These are phyloP conservation scores for Starmerella khaoyaiensis DNA, from an alignment of 805 yeast species.

Conservation along the genomic window DNA sequence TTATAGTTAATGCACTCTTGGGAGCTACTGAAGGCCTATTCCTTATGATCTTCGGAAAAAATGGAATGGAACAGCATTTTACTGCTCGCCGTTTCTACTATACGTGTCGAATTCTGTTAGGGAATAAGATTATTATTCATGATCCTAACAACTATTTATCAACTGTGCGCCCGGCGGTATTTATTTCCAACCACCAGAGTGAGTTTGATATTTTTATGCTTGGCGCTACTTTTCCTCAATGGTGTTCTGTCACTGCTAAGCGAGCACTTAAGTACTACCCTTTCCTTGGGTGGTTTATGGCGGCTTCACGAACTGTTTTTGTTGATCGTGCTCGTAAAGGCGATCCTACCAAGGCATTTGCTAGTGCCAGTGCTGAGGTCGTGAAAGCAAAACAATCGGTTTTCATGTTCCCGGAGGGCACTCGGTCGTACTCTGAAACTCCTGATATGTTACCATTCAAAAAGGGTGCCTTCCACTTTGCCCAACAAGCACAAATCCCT, in stretches of 20 bases:
- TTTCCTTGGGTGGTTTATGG: constrained; percentile 94
- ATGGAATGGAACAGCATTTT: constrained; percentile 72
- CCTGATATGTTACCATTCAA: constrained; percentile 76
- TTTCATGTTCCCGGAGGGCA: constrained; percentile 94
- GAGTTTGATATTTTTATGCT: constrained; percentile 71
- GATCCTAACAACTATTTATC: constrained; percentile 40
- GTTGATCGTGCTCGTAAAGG: constrained; percentile 68
- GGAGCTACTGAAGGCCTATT: constrained; percentile 44
- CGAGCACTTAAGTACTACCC: constrained; percentile 73
- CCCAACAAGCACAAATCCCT: constrained; percentile 83
- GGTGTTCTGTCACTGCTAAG: constrained; percentile 87
- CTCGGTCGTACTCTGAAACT: constrained; percentile 63
- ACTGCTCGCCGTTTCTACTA: constrained; percentile 73
- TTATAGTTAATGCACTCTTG: constrained; percentile 26
- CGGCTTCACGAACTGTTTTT: constrained; percentile 78
- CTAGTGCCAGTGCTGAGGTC: constrained; percentile 50
- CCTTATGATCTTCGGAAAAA: constrained; percentile 56
- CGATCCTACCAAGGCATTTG: constrained; percentile 63
- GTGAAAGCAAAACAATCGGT: constrained; percentile 55
- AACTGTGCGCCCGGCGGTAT: constrained; percentile 53
- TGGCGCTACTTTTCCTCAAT: constrained; percentile 75
- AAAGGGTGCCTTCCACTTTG: constrained; percentile 96
- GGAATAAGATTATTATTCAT: constrained; percentile 55
- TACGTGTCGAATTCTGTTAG: constrained; percentile 47
- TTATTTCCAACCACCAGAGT: constrained; percentile 82